Evolutionary conservation across 1,284 basidiomycete species (phyloP), one percentile per base, ranked within the genome.

Genomic region (Schizophyllum amplum): DNA sequence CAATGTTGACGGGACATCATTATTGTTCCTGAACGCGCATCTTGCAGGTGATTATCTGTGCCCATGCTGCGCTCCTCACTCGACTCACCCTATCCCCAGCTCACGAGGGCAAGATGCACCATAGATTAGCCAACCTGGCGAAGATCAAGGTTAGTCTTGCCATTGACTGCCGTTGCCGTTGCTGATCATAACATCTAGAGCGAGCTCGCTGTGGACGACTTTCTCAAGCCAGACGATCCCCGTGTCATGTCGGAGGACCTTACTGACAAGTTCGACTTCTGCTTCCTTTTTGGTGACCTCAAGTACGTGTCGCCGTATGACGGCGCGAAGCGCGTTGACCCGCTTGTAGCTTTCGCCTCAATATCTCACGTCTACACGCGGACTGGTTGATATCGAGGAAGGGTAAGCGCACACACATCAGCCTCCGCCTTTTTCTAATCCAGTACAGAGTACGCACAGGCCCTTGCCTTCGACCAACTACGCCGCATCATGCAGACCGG

Each of bases 11-110:
- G 83, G 81, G 4, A 84, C 82, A 5, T 86, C 90, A 0, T 75
- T 94, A 33, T 75, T 95, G 15, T 93, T 95, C 67, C 72, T 95
- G 61, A 94, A 94, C 63, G 88, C 90, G 0, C 93, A 95, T 69
- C 74, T 95, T n/a, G 90, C 92, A 54, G 87, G 87, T 86, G 60
- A 25, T 75, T 70, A n/a, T 27, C 26, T 9, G 46, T 20, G n/a
- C 56, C 49, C 5, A 49, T n/a, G 48, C 23, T 25, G 33, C 17
- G 50, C 55, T 58, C 25, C 20, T 21, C 20, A 7, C 54, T 22
- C 62, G 47, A 57, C 54, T 55, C 9, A 65, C 6, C 59, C 47
- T 20, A 54, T 25, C n/a, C 13, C n/a, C 59, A 88, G 90, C 91
- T 1, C 90, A 93, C 62, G 87, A 87, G 66, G 86, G 82, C 25